These are phyloP conservation scores for Trifolium fragiferum DNA, from an alignment of 306 rosid species.

Conservation along the genomic window DNA sequence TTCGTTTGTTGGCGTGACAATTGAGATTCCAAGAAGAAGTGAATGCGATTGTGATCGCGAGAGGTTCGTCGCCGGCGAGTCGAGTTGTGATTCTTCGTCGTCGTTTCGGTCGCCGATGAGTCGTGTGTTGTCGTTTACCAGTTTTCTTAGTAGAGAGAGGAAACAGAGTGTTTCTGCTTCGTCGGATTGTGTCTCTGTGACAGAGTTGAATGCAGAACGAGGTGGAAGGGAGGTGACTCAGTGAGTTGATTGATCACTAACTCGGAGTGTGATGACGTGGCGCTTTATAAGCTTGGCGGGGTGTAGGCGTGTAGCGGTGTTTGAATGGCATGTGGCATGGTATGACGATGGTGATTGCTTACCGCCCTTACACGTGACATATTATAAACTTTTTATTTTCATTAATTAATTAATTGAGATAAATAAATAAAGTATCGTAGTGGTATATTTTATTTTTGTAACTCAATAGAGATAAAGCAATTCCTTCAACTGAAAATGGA, in stretches of 20 bases:
- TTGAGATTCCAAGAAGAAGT: conserved; percentile 56
- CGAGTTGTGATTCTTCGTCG: conserved; percentile 42
- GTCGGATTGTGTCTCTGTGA: conserved; percentile 40
- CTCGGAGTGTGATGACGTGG: conserved; percentile 33
- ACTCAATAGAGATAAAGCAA: too few species aligned
- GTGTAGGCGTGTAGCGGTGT: too few species aligned
- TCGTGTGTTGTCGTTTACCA: conserved; percentile 69
- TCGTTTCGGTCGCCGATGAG: conserved; percentile 62
- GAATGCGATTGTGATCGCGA: not conserved
- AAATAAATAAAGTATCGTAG: too few species aligned
- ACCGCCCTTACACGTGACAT: not conserved
- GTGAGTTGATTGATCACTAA: conserved; percentile 33
- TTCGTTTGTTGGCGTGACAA: conserved; percentile 41
- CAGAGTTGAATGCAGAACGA: conserved; percentile 54
- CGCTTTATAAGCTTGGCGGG: not conserved
- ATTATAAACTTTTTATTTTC: too few species aligned
- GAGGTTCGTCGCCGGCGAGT: conserved; percentile 43
- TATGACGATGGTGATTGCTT: not conserved
- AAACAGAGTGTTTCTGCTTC: conserved; percentile 50
- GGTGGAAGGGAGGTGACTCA: conserved; percentile 47
- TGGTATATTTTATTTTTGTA: too few species aligned
- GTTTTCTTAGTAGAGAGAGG: conserved; percentile 64
- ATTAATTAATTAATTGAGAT: too few species aligned
- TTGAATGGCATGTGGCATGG: too few species aligned
- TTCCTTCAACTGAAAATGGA: too few species aligned